phyloP scores from a whole-genome alignment of 179 eudicot species.

The Vitellaria paradoxa region DNA sequence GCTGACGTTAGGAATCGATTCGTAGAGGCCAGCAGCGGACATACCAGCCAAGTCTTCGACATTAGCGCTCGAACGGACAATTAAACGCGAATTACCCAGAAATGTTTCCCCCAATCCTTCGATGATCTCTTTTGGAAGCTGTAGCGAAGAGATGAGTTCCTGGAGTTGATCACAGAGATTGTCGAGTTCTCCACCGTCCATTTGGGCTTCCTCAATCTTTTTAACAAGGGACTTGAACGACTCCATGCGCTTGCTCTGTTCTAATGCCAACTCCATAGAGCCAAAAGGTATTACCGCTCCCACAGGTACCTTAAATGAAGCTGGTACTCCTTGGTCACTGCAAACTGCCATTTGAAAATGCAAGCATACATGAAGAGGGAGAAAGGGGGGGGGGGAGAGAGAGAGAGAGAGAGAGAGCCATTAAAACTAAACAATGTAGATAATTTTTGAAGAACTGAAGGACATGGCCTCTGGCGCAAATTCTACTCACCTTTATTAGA shows the following conservation, averaged over 20 bases:
- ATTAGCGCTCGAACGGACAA: conserved; percentile 95
- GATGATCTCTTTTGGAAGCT: conserved; percentile 42
- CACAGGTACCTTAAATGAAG: conserved; percentile 79
- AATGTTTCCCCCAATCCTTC: conserved; percentile 46
- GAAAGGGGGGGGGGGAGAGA: background rate
- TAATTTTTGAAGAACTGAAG: too few relatives aligned
- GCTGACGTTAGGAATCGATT: conserved; percentile 89
- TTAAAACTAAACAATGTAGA: too few relatives aligned
- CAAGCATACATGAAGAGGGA: background rate
- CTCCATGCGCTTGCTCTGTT: conserved; percentile 45
- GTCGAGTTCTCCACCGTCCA: conserved; percentile 70
- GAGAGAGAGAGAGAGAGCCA: too few relatives aligned
- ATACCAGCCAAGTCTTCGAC: conserved; percentile 97
- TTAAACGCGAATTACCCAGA: conserved; percentile 46
- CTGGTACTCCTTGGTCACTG: conserved; percentile 85
- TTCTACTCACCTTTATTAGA: conserved; percentile 58
- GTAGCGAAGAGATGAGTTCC: conserved; percentile 56
- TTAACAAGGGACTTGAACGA: conserved; percentile 48
- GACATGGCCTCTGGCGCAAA: too few relatives aligned
- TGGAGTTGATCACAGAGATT: conserved; percentile 67
- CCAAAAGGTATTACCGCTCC: conserved; percentile 93
- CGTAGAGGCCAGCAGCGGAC: conserved; percentile 99
- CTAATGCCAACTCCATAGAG: conserved; percentile 73
- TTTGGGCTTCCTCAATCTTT: conserved; percentile 67
- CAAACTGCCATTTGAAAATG: conserved; percentile 40